phyloP scores from a whole-genome alignment of 2,329 filamentous ascomycete genomes.

The Trichoderma atroviride region DNA sequence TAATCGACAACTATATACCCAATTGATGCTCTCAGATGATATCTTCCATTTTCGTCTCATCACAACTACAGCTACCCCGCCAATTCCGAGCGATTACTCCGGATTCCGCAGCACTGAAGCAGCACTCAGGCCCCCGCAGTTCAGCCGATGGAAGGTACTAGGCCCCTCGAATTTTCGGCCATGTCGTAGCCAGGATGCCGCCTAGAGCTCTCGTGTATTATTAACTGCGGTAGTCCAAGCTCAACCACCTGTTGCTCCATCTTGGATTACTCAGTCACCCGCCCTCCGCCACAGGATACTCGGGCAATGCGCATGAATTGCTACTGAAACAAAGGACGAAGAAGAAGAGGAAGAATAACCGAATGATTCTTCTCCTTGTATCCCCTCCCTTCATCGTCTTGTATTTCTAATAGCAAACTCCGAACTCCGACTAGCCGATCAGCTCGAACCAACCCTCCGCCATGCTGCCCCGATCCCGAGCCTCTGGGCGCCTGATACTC shows the following conservation, averaged over 20 bases:
- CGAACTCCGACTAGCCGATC: not conserved
- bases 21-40: not conserved
- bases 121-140: constrained; percentile 26
- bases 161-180: constrained; percentile 35
- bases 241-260: not conserved
- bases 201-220: constrained; percentile 27
- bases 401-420: constrained; percentile 1
- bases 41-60: not conserved
- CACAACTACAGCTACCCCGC: not conserved
- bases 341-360: not conserved
- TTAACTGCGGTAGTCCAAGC: constrained; percentile 11
- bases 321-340: constrained; percentile 22
- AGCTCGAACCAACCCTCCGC: constrained; percentile 15
- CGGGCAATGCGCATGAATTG: constrained; percentile 40
- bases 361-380: not conserved
- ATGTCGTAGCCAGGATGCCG: constrained; percentile 38
- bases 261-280: constrained; percentile 38
- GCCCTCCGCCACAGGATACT: constrained; percentile 34
- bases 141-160: constrained; percentile 40
- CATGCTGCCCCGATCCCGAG: constrained; percentile 48
- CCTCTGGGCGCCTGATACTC: constrained; percentile 45
- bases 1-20: not conserved
- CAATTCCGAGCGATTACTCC: not conserved
- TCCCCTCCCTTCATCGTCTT: not conserved
- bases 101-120: not conserved